A percentile compares a stretch with the other conserved stretches of the same genome.
Evolutionary conservation across 2,329 filamentous ascomycete species (phyloP).

Genomic region (Hypoxylon sp.): DNA sequence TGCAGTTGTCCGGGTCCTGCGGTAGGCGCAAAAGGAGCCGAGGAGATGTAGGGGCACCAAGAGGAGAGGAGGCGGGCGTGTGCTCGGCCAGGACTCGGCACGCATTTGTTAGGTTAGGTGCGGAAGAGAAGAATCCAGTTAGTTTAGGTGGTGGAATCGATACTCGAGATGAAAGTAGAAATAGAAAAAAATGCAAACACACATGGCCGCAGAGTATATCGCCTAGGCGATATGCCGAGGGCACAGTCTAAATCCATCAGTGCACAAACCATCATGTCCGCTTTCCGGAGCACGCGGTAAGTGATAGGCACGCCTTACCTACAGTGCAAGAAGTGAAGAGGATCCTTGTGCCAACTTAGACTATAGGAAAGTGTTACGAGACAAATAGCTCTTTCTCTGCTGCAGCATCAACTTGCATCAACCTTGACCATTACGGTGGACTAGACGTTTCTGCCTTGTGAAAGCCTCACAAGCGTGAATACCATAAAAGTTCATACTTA

Average conservation of each 20-base stretch:
- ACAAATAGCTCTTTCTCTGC: slow-evolving; percentile 7
- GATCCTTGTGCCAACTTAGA: background rate
- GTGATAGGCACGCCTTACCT: background rate
- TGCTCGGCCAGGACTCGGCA: background rate
- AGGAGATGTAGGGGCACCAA: background rate
- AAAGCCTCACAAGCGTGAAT: slow-evolving; percentile 14
- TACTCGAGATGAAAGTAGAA: background rate
- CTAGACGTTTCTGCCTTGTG: slow-evolving; percentile 16
- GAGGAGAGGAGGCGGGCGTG: background rate
- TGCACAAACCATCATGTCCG: background rate
- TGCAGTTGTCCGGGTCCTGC: background rate
- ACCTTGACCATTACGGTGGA: slow-evolving; percentile 29
- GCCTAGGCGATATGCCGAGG: background rate
- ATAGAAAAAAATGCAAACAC: background rate
- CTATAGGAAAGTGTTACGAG: slow-evolving; percentile 9
- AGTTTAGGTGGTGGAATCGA: background rate
- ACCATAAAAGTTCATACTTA: slow-evolving; percentile 19
- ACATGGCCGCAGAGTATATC: background rate
- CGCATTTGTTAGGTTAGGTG: background rate
- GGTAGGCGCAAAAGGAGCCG: background rate
- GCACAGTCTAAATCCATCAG: background rate
- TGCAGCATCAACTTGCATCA: background rate
- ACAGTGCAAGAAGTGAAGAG: background rate
- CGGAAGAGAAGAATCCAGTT: background rate
- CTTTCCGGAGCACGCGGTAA: background rate